phyloP scores from a whole-genome alignment of 345 rosid species.

The Murraya koenigii region DNA sequence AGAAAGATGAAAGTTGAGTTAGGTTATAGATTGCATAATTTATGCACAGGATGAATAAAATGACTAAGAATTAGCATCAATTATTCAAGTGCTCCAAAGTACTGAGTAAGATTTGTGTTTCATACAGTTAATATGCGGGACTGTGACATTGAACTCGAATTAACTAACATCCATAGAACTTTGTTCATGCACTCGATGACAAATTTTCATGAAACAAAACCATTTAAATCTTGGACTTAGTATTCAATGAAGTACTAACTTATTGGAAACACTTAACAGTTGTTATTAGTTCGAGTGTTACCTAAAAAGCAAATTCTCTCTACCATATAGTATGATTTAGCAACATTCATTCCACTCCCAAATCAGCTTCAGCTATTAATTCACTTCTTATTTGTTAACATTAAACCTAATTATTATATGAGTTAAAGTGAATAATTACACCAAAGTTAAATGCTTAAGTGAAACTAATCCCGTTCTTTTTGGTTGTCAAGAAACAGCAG shows the following conservation, averaged over 20 bases:
- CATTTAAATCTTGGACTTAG: too few species aligned
- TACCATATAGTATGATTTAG: neutral
- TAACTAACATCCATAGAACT: neutral
- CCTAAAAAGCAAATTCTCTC: neutral
- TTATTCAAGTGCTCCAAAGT: neutral
- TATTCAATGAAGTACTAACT: too few species aligned
- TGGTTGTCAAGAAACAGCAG: neutral
- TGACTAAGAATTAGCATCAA: neutral
- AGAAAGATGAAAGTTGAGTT: neutral
- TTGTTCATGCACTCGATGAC: neutral
- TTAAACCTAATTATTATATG: too few species aligned
- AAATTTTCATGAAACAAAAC: neutral
- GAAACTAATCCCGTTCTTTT: neutral
- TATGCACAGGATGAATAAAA: neutral
- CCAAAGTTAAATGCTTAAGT: too few species aligned
- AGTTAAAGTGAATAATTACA: too few species aligned
- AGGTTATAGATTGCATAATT: neutral
- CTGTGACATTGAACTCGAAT: neutral
- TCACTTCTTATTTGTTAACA: too few species aligned
- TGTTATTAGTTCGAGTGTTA: neutral
- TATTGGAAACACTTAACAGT: neutral
- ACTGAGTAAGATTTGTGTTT: neutral
- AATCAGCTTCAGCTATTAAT: too few species aligned
- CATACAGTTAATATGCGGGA: neutral
- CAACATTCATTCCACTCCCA: neutral